phyloP scores from a whole-genome alignment of 1,284 basidiomycete species.

The Tilletia setariae region DNA sequence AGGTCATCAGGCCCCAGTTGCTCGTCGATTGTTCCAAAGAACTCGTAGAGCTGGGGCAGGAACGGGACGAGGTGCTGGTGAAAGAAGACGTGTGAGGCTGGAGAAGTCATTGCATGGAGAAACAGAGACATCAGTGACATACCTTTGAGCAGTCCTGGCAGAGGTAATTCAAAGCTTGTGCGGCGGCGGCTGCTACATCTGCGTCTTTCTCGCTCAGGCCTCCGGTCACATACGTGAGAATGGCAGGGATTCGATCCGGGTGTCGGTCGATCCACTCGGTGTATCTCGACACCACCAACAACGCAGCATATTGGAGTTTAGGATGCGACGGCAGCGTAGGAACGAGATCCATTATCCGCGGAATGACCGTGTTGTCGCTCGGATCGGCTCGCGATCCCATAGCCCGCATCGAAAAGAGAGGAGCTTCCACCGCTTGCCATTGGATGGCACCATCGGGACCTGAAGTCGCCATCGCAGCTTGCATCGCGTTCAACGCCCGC shows the following conservation, averaged over 20 bases:
- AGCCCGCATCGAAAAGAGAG: slow-evolving; percentile 93
- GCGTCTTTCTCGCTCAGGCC: slow-evolving; percentile 69
- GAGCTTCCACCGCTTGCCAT: slow-evolving; percentile 98
- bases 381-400: slow-evolving; percentile 94
- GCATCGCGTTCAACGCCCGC: slow-evolving; percentile 76
- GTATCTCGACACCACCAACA: slow-evolving; percentile 91
- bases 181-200: slow-evolving; percentile 82
- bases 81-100: not conserved
- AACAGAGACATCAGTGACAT: not conserved
- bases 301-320: slow-evolving; percentile 86
- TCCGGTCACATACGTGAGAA: slow-evolving; percentile 84
- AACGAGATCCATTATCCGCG: slow-evolving; percentile 91
- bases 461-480: slow-evolving; percentile 48
- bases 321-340: slow-evolving; percentile 87
- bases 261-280: slow-evolving; percentile 94
- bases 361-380: slow-evolving; percentile 77
- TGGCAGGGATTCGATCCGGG: slow-evolving; percentile 78
- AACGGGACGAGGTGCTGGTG: slow-evolving; percentile 81
- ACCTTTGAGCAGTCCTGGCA: slow-evolving; percentile 80
- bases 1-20: slow-evolving; percentile 83
- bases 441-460: slow-evolving; percentile 55
- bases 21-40: slow-evolving; percentile 71
- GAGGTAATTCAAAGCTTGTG: slow-evolving; percentile 91
- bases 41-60: slow-evolving; percentile 84
- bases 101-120: slow-evolving; percentile 1